Conservation (phyloP, 257 asterid species). For the Catharanthus roseus region DNA sequence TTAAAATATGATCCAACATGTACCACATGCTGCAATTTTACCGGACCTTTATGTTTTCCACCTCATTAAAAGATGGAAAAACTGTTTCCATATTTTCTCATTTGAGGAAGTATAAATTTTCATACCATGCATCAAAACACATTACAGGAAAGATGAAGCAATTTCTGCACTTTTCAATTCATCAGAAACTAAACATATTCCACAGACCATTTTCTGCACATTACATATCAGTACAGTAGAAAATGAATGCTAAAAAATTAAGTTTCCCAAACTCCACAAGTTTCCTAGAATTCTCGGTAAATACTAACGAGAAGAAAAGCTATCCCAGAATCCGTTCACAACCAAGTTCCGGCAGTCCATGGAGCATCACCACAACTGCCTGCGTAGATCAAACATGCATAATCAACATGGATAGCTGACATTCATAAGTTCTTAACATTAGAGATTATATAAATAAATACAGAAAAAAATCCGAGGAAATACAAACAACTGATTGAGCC, state of each 20-base stretch:
- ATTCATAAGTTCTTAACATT: neutral
- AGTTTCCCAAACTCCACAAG: neutral
- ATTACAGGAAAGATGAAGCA: no score
- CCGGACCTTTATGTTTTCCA: no score
- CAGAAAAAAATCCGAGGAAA: no score
- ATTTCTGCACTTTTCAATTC: no score
- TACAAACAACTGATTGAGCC: neutral
- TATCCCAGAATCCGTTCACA: neutral
- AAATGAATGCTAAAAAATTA: neutral
- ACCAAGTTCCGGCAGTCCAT: neutral
- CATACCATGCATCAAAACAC: no score
- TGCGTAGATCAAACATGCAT: neutral
- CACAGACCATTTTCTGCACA: no score
- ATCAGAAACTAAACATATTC: no score
- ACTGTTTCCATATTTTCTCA: no score
- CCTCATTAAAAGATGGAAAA: no score
- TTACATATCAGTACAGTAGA: neutral
- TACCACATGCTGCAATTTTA: no score
- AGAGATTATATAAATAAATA: neutral
- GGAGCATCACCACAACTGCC: conserved; percentile 7
- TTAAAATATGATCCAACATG: no score
- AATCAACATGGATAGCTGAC: neutral
- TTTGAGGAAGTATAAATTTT: no score
- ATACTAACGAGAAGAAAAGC: neutral
- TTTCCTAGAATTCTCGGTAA: neutral